Evolutionary conservation across 371 early-diverging fungal genomes (phyloP), one percentile per base, ranked within the genome.

Genomic region (Pancytospora philotis): DNA sequence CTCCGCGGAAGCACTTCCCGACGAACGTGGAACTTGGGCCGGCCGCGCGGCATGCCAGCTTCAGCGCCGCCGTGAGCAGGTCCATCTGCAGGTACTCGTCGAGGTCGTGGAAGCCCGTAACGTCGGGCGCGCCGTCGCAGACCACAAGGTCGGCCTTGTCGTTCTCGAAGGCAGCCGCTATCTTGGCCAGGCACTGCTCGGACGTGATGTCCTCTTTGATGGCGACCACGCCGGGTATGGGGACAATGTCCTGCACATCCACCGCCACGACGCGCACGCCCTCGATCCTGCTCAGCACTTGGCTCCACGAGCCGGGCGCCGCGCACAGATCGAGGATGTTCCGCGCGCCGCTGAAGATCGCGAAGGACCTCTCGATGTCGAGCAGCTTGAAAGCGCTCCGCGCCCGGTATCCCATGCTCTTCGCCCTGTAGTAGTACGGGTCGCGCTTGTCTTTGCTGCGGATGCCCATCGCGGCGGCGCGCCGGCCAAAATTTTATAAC

Each of bases 131-230:
- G 56, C 95, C 95, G 62, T 93, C 94, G 80, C 92, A 92, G 22
- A 97, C 86, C 22, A 95, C 90, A 67, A 95, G 80, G 76, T 95
- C 95, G 0, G 91, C 92, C 78, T 85, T 79, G 10, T 85, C 83
- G 32, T 90, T 90, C 49, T 88, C 87, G 79, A 95, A 90, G 62
- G 86, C 85, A 0, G 85, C 82, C 52, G 89, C 84, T 62, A 97
- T 93, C 73, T 87, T 84, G 62, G 89, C 86, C 1, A 90, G 90
- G 1, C 95, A 95, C 27, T 86, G 84, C 60, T 85, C 78, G 73
- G 92, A 88, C n/a, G 98, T 97, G 62, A 97, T 96, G 81, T 95
- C 98, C 57, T 93, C 96, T 78, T 95, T 92, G 36, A 95, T 75
- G 77, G 90, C 88, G 56, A 87, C 85, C 31, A 94, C 95, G 10